These are phyloP conservation scores for Leishmania aethiopica DNA, from an alignment of 208 protist genomes.

Conservation along the genomic window DNA sequence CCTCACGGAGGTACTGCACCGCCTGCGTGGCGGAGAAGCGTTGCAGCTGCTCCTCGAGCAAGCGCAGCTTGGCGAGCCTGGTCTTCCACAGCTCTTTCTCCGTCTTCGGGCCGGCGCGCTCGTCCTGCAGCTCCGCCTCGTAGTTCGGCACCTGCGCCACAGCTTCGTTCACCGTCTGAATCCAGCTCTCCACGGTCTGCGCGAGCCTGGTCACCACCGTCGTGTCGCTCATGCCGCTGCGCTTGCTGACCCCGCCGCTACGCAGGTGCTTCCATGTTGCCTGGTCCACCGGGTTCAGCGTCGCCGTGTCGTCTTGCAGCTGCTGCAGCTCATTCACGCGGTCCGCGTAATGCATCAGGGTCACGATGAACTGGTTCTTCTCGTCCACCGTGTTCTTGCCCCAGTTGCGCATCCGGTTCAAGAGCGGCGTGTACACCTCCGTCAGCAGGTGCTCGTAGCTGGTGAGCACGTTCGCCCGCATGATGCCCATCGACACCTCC, in stretches of 20 bases:
- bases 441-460: slow-evolving; percentile 90
- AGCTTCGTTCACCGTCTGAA: slow-evolving; percentile 64
- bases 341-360: slow-evolving; percentile 88
- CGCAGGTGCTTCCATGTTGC: slow-evolving; percentile 82
- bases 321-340: slow-evolving; percentile 90
- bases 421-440: slow-evolving; percentile 92
- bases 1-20: slow-evolving; percentile 91
- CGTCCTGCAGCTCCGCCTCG: slow-evolving; percentile 89
- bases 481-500: slow-evolving; percentile 84
- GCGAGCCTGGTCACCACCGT: slow-evolving; percentile 68
- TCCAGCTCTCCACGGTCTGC: slow-evolving; percentile 80
- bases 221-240: slow-evolving; percentile 78
- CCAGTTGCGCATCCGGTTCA: slow-evolving; percentile 84
- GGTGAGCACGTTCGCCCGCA: slow-evolving; percentile 80
- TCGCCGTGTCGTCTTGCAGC: slow-evolving; percentile 69
- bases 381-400: slow-evolving; percentile 89
- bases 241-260: slow-evolving; percentile 76
- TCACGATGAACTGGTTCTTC: slow-evolving; percentile 86
- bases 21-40: slow-evolving; percentile 71
- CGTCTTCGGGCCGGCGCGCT: slow-evolving; percentile 91
- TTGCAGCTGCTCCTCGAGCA: slow-evolving; percentile 92
- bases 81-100: slow-evolving; percentile 96
- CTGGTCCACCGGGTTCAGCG: slow-evolving; percentile 61
- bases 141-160: slow-evolving; percentile 84
- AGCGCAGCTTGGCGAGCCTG: slow-evolving; percentile 91